Evolutionary conservation across 768 basidiomycete species (phyloP).

Genomic region (Gyrodon lividus): DNA sequence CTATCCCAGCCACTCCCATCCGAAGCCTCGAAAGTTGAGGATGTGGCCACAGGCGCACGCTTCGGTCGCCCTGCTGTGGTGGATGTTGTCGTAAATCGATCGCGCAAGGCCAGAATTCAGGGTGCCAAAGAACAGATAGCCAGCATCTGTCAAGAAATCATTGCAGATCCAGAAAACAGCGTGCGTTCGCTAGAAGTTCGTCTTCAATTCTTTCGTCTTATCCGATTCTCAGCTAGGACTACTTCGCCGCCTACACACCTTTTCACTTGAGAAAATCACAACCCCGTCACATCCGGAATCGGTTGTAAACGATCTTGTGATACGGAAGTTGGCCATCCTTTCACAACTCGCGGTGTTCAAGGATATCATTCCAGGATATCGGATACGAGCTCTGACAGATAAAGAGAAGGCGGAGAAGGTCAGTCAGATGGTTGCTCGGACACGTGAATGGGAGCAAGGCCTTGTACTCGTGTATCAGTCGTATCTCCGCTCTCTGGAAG

Average conservation of each 20-base stretch:
- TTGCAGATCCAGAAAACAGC: conserved; percentile 92
- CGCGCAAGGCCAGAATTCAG: conserved; percentile 64
- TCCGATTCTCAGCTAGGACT: conserved; percentile 67
- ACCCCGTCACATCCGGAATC: conserved; percentile 68
- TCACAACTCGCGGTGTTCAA: conserved; percentile 94
- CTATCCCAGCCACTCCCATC: conserved; percentile 28
- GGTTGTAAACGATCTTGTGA: conserved; percentile 72
- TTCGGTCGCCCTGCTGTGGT: conserved; percentile 83
- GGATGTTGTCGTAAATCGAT: conserved; percentile 65
- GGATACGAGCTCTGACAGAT: conserved; percentile 88
- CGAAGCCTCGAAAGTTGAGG: conserved; percentile 47
- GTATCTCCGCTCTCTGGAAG: conserved; percentile 82
- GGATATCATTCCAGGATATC: conserved; percentile 94
- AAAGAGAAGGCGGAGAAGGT: conserved; percentile 92
- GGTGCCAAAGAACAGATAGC: conserved; percentile 94
- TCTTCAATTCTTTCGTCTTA: conserved; percentile 12
- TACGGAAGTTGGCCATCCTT: conserved; percentile 85
- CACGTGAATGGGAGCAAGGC: conserved; percentile 95
- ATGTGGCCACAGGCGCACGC: conserved; percentile 79
- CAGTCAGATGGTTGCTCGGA: conserved; percentile 84
- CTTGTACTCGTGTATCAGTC: conserved; percentile 84
- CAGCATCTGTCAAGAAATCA: conserved; percentile 87
- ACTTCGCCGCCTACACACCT: conserved; percentile 83
- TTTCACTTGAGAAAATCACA: conserved; percentile 75
- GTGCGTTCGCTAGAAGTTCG: conserved; percentile 46